Base-by-base conservation (phyloP, 73 alveolate species). In the Uronychia setigera region DNA sequence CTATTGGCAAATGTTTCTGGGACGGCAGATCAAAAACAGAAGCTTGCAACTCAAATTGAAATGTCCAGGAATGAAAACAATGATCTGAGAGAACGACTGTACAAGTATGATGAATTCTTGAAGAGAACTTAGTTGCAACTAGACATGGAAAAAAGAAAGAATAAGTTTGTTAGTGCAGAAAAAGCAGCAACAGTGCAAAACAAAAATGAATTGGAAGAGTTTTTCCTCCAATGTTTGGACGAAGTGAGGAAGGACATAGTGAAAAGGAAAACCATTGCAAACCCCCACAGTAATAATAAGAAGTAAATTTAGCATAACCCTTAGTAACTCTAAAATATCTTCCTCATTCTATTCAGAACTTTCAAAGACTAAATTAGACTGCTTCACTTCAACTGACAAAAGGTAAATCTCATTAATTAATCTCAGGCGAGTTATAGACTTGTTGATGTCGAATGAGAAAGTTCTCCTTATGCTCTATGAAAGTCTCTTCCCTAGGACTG, bases 141-240 rank as follows among this genome's bases (percentile, higher is more conserved):
- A 27, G 90, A 90, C 1, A 5, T 77, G 0, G 92, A 90, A 35
- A 90, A 79, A 81, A 90, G 79, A 77, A 93, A 90, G 35, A 46
- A 78, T 28, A 80, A 80, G 57, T 59, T 76, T 1, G 80, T 88
- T n/a, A 80, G 85, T 57, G 93, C 95, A 9, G 93, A 86, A 5
- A 87, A 87, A 79, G 94, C 87, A n/a, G 80, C 80, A 19, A 59
- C 31, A 27, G 34, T 88, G 81, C 58, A 89, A 35, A 59, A 90
- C 31, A 90, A 94, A 78, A 92, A 93, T 76, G 99, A 96, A 32
- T 83, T 94, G 5, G 99, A 96, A 59, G 92, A 89, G 29, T 94
- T 96, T 81, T 96, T 96, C 91, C 78, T 96, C 30, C 89, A 94
- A 29, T 96, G 99, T 79, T 89, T 96, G 35, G 99, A 96, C 60